phyloP scores from a whole-genome alignment of 208 protist species.

The Wallacemonas sp. region DNA sequence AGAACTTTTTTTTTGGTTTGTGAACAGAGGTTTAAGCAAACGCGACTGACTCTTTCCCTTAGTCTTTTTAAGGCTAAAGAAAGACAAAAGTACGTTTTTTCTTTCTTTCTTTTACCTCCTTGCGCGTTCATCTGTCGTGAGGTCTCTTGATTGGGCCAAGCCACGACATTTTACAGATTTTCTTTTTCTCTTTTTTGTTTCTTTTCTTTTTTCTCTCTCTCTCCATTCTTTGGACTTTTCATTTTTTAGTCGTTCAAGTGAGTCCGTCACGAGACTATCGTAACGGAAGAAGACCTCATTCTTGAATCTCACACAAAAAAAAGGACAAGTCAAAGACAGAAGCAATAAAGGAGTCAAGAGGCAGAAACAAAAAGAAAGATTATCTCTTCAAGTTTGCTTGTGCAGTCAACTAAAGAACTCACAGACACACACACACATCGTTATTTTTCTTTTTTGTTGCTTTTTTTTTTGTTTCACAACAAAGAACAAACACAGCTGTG shows the following conservation, averaged over 20 bases:
- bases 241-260: background rate
- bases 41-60: no score
- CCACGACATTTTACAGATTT: background rate
- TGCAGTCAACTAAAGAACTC: background rate
- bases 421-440: conserved; percentile 2
- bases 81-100: no score
- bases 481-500: background rate
- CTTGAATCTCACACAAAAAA: background rate
- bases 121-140: background rate
- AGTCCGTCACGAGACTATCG: background rate
- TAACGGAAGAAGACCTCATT: conserved; percentile 12
- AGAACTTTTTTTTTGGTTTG: background rate
- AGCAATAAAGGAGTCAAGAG: background rate
- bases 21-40: no score
- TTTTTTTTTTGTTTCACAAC: background rate
- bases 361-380: background rate
- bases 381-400: background rate
- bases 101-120: conserved; percentile 9
- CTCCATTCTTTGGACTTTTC: background rate
- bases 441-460: conserved; percentile 7
- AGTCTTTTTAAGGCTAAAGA: no score
- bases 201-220: conserved; percentile 3
- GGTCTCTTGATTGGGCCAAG: background rate
- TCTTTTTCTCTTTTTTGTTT: conserved; percentile 24
- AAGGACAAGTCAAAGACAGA: conserved; percentile 11